phyloP scores from a whole-genome alignment of 2,329 filamentous ascomycete species.

The Phialophora tarda region DNA sequence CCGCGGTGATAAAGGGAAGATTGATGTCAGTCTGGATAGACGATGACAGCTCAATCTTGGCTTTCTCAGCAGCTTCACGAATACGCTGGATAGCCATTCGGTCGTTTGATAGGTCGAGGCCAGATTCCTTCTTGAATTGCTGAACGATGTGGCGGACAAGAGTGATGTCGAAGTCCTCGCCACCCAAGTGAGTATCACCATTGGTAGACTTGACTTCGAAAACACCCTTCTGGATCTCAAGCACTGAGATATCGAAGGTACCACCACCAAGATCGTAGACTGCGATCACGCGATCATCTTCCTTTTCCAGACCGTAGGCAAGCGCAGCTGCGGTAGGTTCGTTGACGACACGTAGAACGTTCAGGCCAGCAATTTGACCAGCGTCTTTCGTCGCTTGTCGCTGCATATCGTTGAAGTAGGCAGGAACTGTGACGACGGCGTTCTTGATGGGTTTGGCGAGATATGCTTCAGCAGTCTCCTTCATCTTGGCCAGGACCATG shows the following conservation, averaged over 20 bases:
- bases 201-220: constrained; percentile 99
- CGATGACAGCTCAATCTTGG: constrained; percentile 97
- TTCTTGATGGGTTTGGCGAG: constrained; percentile 91
- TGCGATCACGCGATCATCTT: constrained; percentile 84
- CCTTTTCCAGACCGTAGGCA: constrained; percentile 95
- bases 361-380: constrained; percentile 92
- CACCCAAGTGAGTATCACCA: constrained; percentile 97
- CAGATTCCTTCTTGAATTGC: constrained; percentile 95
- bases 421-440: constrained; percentile 93
- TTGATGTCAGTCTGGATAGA: constrained; percentile 97
- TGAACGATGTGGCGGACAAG: constrained; percentile 92
- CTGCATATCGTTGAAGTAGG: constrained; percentile 99
- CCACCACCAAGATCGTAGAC: constrained; percentile 98
- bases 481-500: constrained; percentile 97
- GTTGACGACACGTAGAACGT: constrained; percentile 97
- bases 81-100: constrained; percentile 99
- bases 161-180: constrained; percentile 96
- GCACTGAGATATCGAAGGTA: constrained; percentile 98
- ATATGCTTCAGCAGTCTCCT: constrained; percentile 95
- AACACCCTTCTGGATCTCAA: constrained; percentile 96
- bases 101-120: constrained; percentile 86
- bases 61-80: constrained; percentile 97
- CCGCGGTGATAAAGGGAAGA: constrained; percentile 97
- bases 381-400: constrained; percentile 98
- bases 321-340: constrained; percentile 96